Base-by-base conservation (phyloP, 768 basidiomycete genomes). In the Tylopilus sp. region DNA sequence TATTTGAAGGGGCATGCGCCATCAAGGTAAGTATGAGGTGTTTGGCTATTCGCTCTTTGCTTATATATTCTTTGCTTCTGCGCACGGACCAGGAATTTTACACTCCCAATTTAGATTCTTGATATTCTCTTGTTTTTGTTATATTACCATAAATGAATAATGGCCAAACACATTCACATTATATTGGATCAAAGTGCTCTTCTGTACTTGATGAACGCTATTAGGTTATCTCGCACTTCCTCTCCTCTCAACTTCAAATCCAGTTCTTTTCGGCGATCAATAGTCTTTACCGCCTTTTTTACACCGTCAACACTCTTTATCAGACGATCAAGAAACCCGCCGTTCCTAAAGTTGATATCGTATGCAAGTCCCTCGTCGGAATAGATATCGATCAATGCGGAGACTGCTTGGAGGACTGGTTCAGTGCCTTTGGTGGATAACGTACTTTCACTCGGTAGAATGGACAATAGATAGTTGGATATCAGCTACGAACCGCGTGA, bases 311-410 rank as follows among this genome's bases (percentile, higher is more conserved):
- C 74, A 46, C 80, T 79, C n/a, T 72, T 75, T 13, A 69, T 71
- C 6, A 93, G 76, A 45, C 70, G 72, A 17, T 75, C 75, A 0
- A 87, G 69, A 62, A 79, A 88, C 13, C 70, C 65, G 0, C 80
- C 80, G 50, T 83, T 71, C 39, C 82, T 78, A 73, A 93, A 94
- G 65, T 91, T 91, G 51, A 81, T 63, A 64, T 98, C 94, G 63
- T 89, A 93, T 0, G 85, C 78, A 48, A 81, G 67, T 8, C 69
- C 76, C 69, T 98, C 94, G 70, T 98, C 94, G 4, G 93, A 91
- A 67, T 88, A 98, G 46, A 95, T 91, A 65, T 97, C 94, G 51
- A 97, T 89, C 40, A 97, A 73, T 22, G 88, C 88, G 13, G 93
- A 91, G 9, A 80, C 74, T 1, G 82, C 81, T 60, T 94, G 90